phyloP scores from a whole-genome alignment of 768 basidiomycete species.

The Lyophyllum semitale region DNA sequence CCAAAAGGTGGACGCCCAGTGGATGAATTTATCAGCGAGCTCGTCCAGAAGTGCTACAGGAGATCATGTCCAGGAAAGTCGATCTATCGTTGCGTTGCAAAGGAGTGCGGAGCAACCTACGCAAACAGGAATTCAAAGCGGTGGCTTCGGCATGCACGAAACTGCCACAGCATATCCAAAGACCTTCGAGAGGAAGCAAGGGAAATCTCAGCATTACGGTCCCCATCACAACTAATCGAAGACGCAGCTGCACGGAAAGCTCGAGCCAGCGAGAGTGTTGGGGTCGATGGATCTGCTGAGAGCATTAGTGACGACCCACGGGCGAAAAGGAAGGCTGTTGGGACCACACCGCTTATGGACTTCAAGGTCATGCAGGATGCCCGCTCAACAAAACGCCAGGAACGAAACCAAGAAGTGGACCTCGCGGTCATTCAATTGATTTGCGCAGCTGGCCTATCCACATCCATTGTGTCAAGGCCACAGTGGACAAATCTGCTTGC shows the following conservation, averaged over 20 bases:
- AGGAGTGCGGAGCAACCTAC: constrained; percentile 6
- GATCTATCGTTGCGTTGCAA: constrained; percentile 1
- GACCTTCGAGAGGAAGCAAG: neutral
- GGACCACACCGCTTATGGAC: too few species aligned
- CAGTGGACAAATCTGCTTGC: neutral
- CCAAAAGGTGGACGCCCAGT: neutral
- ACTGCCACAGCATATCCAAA: neutral
- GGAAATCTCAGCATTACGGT: neutral
- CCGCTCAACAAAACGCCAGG: neutral
- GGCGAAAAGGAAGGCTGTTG: too few species aligned
- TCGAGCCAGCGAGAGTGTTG: too few species aligned
- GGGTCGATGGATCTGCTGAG: too few species aligned
- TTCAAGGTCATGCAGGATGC: neutral
- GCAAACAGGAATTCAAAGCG: neutral
- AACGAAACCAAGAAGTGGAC: neutral
- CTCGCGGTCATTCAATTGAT: neutral
- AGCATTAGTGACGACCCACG: too few species aligned
- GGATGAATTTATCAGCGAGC: neutral
- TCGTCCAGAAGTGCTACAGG: neutral
- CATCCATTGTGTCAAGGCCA: neutral
- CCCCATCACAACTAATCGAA: neutral
- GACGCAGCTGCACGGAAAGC: neutral
- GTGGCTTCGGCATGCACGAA: neutral
- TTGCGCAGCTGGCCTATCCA: neutral
- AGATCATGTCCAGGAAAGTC: neutral